Base-by-base conservation (phyloP, 2,329 filamentous ascomycete genomes). In the Hymenoscyphus albidus region DNA sequence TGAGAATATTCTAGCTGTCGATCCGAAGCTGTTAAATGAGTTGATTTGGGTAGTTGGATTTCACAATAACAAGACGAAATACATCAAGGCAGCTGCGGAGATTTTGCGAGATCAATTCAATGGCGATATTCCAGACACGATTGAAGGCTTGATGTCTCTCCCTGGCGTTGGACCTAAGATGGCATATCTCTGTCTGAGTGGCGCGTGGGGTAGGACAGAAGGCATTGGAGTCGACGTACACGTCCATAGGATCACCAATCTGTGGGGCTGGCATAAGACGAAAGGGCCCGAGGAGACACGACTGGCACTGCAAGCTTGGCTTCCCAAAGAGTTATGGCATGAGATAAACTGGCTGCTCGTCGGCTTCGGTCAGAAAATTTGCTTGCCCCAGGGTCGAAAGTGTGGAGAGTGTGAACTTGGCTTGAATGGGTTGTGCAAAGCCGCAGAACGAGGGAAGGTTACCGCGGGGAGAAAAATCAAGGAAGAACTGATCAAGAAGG, bases 361-460 rank as follows among this genome's bases (percentile, higher is more conserved):
- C n/a, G 89, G 89, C 0, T 81, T 90, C 67, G 89, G 89, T 0
- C 89, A 92, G 78, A 89, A 85, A 1, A 82, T 88, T 35, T 92
- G 89, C 76, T 76, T 88, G 66, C 87, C 88, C 6, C 82, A 90
- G 1, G 88, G 87, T 0, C 63, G 71, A 13, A 86, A 84, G 70
- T 99, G 95, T 78, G 93, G 92, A 18, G 89, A 95, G 59, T 99
- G 95, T 78, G 89, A 90, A 68, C 78, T 98, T 59, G 91, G 91
- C 0, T 80, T 89, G 22, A 82, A 82, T 39, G 91, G 91, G 3
- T 77, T 98, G 65, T 99, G 95, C 78, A 87, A 83, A 74, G 85
- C 85, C 12, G 90, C 90, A 35, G 85, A 92, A 67, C 80, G 82
- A 74, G 85, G 82, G 61, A 88, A 90, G 78, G 84, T 88, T 5